A percentile compares a stretch with the other conserved stretches of the same genome.
These are phyloP conservation scores for Acacia pycnantha DNA, from an alignment of 331 rosid genomes.

Conservation along the genomic window DNA sequence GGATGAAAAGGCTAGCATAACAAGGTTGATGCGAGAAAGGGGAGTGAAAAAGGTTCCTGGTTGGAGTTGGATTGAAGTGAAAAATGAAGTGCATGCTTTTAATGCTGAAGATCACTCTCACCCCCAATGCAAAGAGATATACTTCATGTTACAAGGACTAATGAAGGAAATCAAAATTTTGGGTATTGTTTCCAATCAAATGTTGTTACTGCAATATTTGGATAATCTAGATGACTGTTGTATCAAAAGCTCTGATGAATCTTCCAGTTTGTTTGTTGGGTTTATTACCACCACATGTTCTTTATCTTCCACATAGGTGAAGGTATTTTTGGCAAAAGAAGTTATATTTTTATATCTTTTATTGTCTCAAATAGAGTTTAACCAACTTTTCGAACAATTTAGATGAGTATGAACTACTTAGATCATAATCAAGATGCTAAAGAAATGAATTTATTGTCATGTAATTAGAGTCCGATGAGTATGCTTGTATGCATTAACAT, in stretches of 20 bases:
- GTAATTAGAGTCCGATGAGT: background rate
- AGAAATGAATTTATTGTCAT: background rate
- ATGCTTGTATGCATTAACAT: background rate
- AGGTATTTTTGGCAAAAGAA: too few species aligned
- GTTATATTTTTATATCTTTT: too few species aligned
- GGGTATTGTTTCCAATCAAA: slow-evolving; percentile 23
- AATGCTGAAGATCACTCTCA: slow-evolving; percentile 78
- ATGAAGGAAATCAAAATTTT: slow-evolving; percentile 47
- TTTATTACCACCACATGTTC: background rate
- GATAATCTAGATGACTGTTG: slow-evolving; percentile 15
- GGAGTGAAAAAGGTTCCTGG: slow-evolving; percentile 82
- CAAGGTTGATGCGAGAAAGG: slow-evolving; percentile 75
- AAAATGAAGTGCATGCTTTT: slow-evolving; percentile 69
- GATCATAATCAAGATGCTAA: background rate
- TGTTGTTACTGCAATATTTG: slow-evolving; percentile 26
- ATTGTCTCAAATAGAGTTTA: too few species aligned
- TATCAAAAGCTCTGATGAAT: slow-evolving; percentile 13
- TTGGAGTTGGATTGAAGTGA: slow-evolving; percentile 87
- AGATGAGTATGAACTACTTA: background rate
- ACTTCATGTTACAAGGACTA: slow-evolving; percentile 42
- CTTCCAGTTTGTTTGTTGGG: slow-evolving; percentile 21
- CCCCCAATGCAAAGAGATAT: slow-evolving; percentile 44
- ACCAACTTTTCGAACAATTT: too few species aligned
- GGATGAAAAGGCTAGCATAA: slow-evolving; percentile 67
- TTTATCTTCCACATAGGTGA: too few species aligned